Conservation (phyloP, 305 asterid species). For the Fraxinus dipetala region DNA sequence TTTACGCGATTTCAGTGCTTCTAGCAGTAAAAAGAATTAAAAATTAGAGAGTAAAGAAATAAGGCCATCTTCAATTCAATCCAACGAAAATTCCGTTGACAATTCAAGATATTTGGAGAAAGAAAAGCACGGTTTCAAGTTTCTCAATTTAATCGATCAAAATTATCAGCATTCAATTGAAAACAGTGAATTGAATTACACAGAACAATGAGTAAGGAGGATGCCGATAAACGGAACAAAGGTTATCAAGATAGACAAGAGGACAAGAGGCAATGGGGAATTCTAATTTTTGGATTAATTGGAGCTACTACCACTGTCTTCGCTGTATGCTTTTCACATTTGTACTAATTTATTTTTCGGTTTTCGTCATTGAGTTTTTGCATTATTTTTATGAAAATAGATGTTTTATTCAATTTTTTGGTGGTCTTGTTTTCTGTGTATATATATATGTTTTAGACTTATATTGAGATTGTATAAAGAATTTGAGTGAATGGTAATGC, state of each 20-base stretch:
- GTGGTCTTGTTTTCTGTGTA: not conserved
- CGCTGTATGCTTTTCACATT: slow-evolving; percentile 48
- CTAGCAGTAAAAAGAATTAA: no score
- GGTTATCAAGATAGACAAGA: slow-evolving; percentile 34
- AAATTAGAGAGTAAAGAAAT: not conserved
- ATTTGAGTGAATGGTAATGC: not conserved
- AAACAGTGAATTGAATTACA: not conserved
- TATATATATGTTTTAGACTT: not conserved
- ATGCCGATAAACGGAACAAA: slow-evolving; percentile 35
- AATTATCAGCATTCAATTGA: not conserved
- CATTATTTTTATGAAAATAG: not conserved
- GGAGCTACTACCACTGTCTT: slow-evolving; percentile 80
- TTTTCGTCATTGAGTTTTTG: not conserved
- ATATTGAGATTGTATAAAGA: not conserved
- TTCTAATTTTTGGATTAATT: slow-evolving; percentile 66
- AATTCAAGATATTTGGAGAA: not conserved
- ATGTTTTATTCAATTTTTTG: not conserved
- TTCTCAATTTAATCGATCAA: not conserved
- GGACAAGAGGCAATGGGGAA: slow-evolving; percentile 59
- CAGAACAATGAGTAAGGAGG: slow-evolving; percentile 44
- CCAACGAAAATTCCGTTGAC: not conserved
- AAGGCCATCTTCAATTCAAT: not conserved
- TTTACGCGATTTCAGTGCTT: no score
- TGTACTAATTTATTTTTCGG: not conserved
- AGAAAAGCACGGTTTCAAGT: not conserved